Percentiles rank a stretch among this genome's conserved stretches.
Evolutionary conservation across 768 basidiomycete species (phyloP).

Genomic region (Tricholoma furcatifolium): DNA sequence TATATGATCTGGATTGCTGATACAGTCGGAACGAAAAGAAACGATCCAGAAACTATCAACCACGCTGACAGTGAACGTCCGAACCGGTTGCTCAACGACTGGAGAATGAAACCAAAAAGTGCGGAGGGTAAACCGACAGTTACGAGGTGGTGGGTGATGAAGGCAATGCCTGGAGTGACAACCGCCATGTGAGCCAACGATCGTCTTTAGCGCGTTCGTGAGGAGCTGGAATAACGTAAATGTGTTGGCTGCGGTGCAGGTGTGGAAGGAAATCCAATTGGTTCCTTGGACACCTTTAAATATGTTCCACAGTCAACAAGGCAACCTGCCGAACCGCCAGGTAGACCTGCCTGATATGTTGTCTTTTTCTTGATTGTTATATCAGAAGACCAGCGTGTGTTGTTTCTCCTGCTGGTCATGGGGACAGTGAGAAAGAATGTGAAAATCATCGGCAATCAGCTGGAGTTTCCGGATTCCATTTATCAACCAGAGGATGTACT

Average conservation of each 20-base stretch:
- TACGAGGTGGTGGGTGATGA: conserved; percentile 24
- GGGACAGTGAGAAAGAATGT: background rate
- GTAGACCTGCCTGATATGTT: too few relatives aligned
- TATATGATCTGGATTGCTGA: conserved; percentile 28
- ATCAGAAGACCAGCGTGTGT: background rate
- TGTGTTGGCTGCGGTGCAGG: background rate
- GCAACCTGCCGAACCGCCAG: too few relatives aligned
- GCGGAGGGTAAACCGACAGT: conserved; percentile 18
- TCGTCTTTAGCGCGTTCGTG: background rate
- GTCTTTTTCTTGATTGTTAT: too few relatives aligned
- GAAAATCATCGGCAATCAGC: background rate
- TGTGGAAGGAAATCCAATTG: background rate
- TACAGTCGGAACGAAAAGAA: conserved; percentile 32
- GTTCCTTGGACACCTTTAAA: too few relatives aligned
- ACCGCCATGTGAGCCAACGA: conserved; percentile 19
- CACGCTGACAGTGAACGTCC: conserved; percentile 34
- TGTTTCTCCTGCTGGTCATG: too few relatives aligned
- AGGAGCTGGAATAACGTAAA: background rate
- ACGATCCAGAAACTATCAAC: conserved; percentile 29
- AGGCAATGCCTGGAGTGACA: conserved; percentile 35
- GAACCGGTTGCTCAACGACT: conserved; percentile 12
- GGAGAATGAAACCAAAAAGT: conserved; percentile 16
- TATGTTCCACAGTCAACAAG: too few relatives aligned
- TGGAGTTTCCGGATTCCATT: too few relatives aligned
- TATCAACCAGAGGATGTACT: too few relatives aligned